Percentiles rank a stretch among this genome's conserved stretches.
Conservation (phyloP, 805 yeast species). For the Teunomyces tritomae region DNA sequence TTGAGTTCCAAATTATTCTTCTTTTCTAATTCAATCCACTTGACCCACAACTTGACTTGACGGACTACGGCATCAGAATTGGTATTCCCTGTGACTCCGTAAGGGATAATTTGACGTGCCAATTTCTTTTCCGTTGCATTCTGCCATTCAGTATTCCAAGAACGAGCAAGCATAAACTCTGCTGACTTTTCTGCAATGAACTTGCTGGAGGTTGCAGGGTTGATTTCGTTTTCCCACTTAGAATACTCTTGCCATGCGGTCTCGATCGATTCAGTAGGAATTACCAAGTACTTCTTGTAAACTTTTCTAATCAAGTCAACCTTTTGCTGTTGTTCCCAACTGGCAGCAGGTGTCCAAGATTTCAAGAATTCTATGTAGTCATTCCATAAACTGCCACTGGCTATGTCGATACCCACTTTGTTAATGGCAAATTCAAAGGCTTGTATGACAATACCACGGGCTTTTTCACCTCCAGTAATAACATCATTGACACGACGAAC, state of each 20-base stretch:
- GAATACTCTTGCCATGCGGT: conserved; percentile 78
- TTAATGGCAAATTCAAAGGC: conserved; percentile 83
- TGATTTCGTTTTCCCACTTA: conserved; percentile 76
- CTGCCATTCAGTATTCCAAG: conserved; percentile 69
- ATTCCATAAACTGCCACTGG: conserved; percentile 71
- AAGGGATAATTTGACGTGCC: conserved; percentile 37
- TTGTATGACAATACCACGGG: conserved; percentile 66
- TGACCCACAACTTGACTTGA: conserved; percentile 59
- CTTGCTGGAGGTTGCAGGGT: conserved; percentile 76
- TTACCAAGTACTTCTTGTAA: conserved; percentile 64
- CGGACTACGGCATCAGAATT: conserved; percentile 18
- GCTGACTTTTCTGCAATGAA: conserved; percentile 79
- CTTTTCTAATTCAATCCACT: conserved; percentile 80
- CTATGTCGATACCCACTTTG: conserved; percentile 75
- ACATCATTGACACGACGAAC: conserved; percentile 69
- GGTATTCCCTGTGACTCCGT: conserved; percentile 17
- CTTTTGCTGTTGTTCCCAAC: conserved; percentile 84
- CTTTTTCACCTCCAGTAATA: conserved; percentile 79
- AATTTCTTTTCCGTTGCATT: conserved; percentile 52
- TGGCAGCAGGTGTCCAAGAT: conserved; percentile 71
- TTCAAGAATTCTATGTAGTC: conserved; percentile 79
- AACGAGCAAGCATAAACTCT: conserved; percentile 83
- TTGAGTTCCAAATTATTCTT: conserved; percentile 63
- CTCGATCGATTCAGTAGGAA: conserved; percentile 78
- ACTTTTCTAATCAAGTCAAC: conserved; percentile 72